Percentiles rank a stretch among this genome's conserved stretches.
phyloP scores from a whole-genome alignment of 805 yeast genomes.

The Nematodospora valgi region DNA sequence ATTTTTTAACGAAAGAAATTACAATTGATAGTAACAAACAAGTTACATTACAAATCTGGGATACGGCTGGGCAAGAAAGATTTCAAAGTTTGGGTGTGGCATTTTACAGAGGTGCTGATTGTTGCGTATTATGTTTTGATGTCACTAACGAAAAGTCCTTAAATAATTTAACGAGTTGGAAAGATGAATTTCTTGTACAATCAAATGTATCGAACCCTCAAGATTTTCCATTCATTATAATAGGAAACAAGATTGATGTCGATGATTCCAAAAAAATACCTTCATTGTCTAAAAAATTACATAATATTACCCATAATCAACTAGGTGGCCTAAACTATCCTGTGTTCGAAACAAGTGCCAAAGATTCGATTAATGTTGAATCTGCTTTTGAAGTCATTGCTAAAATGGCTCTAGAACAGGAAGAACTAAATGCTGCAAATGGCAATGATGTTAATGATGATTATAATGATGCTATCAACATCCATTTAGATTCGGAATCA shows the following conservation, averaged over 20 bases:
- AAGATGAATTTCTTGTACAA: constrained; percentile 92
- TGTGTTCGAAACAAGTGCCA: constrained; percentile 95
- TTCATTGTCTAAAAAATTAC: constrained; percentile 49
- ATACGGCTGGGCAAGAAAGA: constrained; percentile 98
- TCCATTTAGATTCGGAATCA: constrained; percentile 81
- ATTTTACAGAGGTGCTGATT: constrained; percentile 95
- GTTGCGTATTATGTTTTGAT: constrained; percentile 94
- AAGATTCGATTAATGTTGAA: constrained; percentile 92
- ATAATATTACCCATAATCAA: constrained; percentile 41
- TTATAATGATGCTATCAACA: constrained; percentile 93
- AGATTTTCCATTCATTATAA: constrained; percentile 90
- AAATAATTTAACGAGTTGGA: constrained; percentile 86
- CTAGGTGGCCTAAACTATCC: constrained; percentile 70
- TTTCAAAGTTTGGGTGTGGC: constrained; percentile 97
- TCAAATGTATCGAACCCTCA: constrained; percentile 93
- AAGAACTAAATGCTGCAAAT: constrained; percentile 83
- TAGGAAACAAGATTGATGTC: constrained; percentile 93
- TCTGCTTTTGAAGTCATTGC: constrained; percentile 96
- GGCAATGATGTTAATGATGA: constrained; percentile 61
- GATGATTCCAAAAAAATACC: constrained; percentile 85
- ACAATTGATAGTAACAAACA: constrained; percentile 72
- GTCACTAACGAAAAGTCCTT: constrained; percentile 93
- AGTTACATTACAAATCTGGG: constrained; percentile 90
- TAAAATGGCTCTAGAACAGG: constrained; percentile 92
- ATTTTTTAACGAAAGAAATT: constrained; percentile 89